A percentile compares a stretch with the other conserved stretches of the same genome.
phyloP scores from a whole-genome alignment of 371 early-diverging fungal species.

The Funneliformis caledonium region DNA sequence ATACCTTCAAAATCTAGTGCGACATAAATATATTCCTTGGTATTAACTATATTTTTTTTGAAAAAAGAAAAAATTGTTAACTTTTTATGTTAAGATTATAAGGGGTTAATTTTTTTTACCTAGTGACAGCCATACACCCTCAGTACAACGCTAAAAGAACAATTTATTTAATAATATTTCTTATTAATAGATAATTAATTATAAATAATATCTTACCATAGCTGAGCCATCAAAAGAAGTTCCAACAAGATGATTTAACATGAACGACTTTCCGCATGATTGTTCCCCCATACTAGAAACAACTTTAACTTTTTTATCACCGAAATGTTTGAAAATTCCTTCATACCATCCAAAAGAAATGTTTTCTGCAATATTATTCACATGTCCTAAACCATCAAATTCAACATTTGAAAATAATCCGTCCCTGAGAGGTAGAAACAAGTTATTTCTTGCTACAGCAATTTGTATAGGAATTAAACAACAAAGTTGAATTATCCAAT shows the following conservation, averaged over 20 bases:
- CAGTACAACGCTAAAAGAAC: conserved; percentile 9
- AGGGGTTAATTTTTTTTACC: not conserved
- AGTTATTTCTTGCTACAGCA: conserved; percentile 12
- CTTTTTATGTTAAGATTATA: not conserved
- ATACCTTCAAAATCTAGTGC: conserved; percentile 36
- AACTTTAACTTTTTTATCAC: conserved; percentile 24
- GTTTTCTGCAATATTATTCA: not conserved
- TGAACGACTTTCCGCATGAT: conserved; percentile 36
- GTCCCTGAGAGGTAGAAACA: conserved; percentile 23
- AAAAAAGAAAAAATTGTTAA: not conserved
- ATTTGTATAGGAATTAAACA: conserved; percentile 30
- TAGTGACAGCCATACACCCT: conserved; percentile 38
- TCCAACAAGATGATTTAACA: conserved; percentile 38
- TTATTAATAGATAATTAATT: no score
- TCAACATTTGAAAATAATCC: not conserved
- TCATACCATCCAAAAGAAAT: conserved; percentile 36
- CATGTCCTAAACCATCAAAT: conserved; percentile 2
- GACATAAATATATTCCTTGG: conserved; percentile 23
- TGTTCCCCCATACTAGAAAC: conserved; percentile 41
- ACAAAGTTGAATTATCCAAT: conserved; percentile 20
- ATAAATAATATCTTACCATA: conserved; percentile 11
- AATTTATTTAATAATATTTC: no score
- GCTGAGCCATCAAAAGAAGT: conserved; percentile 37
- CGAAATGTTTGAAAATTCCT: conserved; percentile 29
- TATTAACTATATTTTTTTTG: conserved; percentile 1